Evolutionary conservation across 768 basidiomycete species (phyloP).

Genomic region (Gloeopeniophorella convolvens): DNA sequence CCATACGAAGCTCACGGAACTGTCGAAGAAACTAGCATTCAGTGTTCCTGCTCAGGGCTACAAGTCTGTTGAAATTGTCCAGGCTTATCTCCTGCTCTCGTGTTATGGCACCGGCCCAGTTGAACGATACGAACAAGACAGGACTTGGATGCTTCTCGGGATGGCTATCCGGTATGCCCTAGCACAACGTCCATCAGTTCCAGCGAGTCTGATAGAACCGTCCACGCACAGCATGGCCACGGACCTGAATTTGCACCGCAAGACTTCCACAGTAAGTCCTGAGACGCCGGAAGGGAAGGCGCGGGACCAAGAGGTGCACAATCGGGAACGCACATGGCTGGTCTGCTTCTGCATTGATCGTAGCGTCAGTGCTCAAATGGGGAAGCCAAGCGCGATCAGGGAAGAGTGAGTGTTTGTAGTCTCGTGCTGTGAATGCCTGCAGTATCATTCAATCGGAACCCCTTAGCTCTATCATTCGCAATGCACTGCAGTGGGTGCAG

Average conservation of each 20-base stretch:
- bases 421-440: slow-evolving; percentile 1
- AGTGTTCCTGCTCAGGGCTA: slow-evolving; percentile 79
- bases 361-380: slow-evolving; percentile 93
- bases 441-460: slow-evolving; percentile 10
- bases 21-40: slow-evolving; percentile 86
- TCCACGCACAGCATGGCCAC: slow-evolving; percentile 71
- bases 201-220: slow-evolving; percentile 1
- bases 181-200: not conserved
- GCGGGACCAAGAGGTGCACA: slow-evolving; percentile 81
- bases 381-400: slow-evolving; percentile 86
- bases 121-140: slow-evolving; percentile 94
- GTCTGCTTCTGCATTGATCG: slow-evolving; percentile 82
- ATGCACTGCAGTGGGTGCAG: slow-evolving; percentile 67
- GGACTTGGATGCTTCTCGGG: slow-evolving; percentile 85
- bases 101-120: slow-evolving; percentile 93
- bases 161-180: slow-evolving; percentile 69
- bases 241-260: slow-evolving; percentile 92
- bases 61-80: slow-evolving; percentile 92
- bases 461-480: slow-evolving; percentile 77
- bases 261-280: slow-evolving; percentile 51
- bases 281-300: slow-evolving; percentile 77
- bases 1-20: slow-evolving; percentile 68
- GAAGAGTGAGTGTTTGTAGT: slow-evolving; percentile 69
- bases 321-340: slow-evolving; percentile 93
- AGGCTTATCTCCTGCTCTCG: slow-evolving; percentile 86